A percentile compares a stretch with the other conserved stretches of the same genome.
phyloP scores from a whole-genome alignment of 2,329 filamentous ascomycete genomes.

The Monosporascus sp. region DNA sequence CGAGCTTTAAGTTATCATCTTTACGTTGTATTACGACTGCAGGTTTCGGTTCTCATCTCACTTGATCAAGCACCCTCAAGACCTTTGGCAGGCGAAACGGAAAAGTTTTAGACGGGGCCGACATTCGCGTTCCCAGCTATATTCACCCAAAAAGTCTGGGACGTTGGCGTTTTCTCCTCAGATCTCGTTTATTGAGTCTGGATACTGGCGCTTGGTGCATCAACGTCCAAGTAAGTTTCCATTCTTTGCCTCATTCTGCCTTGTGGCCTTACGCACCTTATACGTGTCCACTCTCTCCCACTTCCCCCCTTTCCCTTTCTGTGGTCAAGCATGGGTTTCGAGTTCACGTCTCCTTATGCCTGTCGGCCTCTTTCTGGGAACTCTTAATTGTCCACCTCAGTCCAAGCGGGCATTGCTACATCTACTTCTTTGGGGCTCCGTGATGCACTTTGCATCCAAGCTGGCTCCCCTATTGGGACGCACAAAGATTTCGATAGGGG shows the following conservation, averaged over 20 bases:
- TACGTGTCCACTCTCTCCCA: not conserved
- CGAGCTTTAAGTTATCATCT: conserved; percentile 13
- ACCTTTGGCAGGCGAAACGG: conserved; percentile 13
- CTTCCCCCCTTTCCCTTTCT: too few species aligned
- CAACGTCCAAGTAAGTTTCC: conserved; percentile 15
- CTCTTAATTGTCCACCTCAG: too few species aligned
- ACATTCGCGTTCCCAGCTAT: conserved; percentile 24
- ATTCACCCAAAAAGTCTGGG: conserved; percentile 19
- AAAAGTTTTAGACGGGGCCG: conserved; percentile 18
- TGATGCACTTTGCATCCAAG: too few species aligned
- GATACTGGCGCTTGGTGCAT: conserved; percentile 22
- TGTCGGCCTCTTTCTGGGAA: too few species aligned
- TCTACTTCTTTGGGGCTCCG: too few species aligned
- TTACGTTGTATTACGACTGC: conserved; percentile 18
- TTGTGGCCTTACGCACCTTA: not conserved
- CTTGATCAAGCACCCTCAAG: conserved; percentile 13
- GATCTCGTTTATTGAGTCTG: conserved; percentile 26
- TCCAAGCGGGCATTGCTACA: too few species aligned
- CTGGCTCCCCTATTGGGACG: too few species aligned
- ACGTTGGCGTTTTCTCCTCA: conserved; percentile 29
- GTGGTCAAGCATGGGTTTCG: too few species aligned
- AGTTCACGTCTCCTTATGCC: too few species aligned
- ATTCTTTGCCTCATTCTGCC: not conserved
- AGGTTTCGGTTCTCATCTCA: conserved; percentile 11
- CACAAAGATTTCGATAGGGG: too few species aligned